phyloP scores from a whole-genome alignment of 129 eudicot genomes.

The Centrapalus pauciflorus region DNA sequence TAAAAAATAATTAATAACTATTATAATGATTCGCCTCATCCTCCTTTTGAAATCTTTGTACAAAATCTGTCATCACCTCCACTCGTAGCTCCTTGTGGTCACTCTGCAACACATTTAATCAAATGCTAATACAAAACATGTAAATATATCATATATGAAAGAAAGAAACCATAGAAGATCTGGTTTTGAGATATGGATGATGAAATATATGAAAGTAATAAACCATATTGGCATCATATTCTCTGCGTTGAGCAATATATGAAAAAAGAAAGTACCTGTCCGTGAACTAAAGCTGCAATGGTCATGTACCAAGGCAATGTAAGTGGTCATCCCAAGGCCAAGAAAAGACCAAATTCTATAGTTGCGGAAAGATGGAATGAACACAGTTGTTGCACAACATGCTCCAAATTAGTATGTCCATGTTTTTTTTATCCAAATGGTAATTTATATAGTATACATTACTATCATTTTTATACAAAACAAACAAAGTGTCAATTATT shows the following conservation, averaged over 20 bases:
- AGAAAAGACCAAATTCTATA: constrained; percentile 89
- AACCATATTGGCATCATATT: no score
- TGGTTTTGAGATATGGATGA: constrained; percentile 14
- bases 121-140: no score
- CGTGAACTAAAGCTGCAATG: constrained; percentile 71
- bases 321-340: constrained; percentile 87
- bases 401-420: constrained; percentile 97
- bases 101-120: no score
- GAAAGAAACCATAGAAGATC: constrained; percentile 18
- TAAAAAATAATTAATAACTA: no score
- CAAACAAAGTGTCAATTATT: constrained; percentile 9
- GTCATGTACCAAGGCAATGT: constrained; percentile 89
- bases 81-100: no score
- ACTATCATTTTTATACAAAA: constrained; percentile 32
- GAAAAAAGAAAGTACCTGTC: constrained; percentile 91
- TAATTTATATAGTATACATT: constrained; percentile 88
- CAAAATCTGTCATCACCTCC: no score
- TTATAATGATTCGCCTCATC: no score
- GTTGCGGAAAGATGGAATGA: constrained; percentile 88
- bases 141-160: no score
- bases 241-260: neutral
- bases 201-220: no score
- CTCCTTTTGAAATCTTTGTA: no score
- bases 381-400: constrained; percentile 91
- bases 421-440: constrained; percentile 76